Conservation (phyloP, 306 rosid species). For the Gynostemma pentaphyllum region DNA sequence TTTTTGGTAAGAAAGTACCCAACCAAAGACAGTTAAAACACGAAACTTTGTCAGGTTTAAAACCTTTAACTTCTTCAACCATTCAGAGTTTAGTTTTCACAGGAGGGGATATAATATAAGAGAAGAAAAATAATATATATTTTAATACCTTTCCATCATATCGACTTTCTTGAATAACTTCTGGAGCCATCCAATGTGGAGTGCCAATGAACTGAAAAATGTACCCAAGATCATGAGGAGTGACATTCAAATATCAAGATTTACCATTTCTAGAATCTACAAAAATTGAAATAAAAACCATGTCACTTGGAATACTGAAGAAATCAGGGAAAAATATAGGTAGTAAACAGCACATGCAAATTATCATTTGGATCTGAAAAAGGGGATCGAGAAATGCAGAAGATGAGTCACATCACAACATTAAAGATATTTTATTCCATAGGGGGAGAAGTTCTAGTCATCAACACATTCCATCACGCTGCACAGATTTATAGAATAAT, state of each 20-base stretch:
- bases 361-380: neutral
- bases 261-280: conserved; percentile 4
- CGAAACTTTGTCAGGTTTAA: neutral
- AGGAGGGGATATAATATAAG: neutral
- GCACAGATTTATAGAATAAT: neutral
- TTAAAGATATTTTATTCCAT: neutral
- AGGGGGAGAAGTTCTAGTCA: neutral
- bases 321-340: neutral
- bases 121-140: conserved; percentile 14
- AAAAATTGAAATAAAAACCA: neutral
- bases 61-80: conserved; percentile 4
- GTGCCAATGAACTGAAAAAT: conserved; percentile 87
- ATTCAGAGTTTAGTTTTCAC: neutral
- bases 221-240: conserved; percentile 19
- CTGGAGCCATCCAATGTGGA: conserved; percentile 99
- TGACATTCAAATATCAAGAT: conserved; percentile 11
- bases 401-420: neutral
- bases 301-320: neutral
- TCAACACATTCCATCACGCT: neutral
- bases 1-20: no score
- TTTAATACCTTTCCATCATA: conserved; percentile 85
- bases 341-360: neutral
- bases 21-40: no score
- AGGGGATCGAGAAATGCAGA: no score
- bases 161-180: conserved; percentile 98